Percentiles rank a stretch among this genome's conserved stretches.
phyloP scores from a whole-genome alignment of 2,329 filamentous ascomycete genomes.

The Sporothrix euskadiensis region DNA sequence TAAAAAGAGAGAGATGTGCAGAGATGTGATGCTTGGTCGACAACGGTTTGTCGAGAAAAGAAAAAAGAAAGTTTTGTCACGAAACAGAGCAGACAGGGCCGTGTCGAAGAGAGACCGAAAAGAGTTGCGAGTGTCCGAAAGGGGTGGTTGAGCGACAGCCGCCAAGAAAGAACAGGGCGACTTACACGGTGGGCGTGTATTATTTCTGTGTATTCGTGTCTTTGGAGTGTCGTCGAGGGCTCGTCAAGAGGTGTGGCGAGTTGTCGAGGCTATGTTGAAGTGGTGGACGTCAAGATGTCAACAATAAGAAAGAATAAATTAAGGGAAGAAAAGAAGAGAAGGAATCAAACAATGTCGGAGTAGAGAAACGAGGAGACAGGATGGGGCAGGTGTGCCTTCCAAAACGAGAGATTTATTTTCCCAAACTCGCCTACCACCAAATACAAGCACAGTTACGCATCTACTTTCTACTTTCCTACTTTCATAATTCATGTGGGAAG shows the following conservation, averaged over 20 bases:
- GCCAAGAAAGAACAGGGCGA: constrained; percentile 20
- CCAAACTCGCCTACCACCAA: not conserved
- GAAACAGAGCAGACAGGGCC: not conserved
- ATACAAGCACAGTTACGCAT: not conserved
- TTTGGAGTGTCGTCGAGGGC: not conserved
- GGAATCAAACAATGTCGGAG: not conserved
- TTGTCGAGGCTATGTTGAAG: not conserved
- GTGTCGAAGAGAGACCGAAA: not conserved
- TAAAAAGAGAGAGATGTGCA: not conserved
- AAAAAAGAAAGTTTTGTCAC: not conserved
- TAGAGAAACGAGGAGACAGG: not conserved
- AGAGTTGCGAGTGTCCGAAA: not conserved
- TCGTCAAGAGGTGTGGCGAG: not conserved
- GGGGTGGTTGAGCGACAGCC: constrained; percentile 7
- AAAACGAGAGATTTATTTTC: constrained; percentile 21
- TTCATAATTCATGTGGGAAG: not conserved
- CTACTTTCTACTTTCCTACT: not conserved
- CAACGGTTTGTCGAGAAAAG: not conserved
- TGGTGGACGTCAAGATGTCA: not conserved
- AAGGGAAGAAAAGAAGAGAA: not conserved
- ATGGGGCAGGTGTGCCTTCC: constrained; percentile 1
- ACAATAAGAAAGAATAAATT: not conserved
- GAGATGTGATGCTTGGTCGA: not conserved
- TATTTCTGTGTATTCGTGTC: not conserved
- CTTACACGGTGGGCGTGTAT: constrained; percentile 19